phyloP scores from a whole-genome alignment of 495 filamentous ascomycete species.

The Sordaria brevicollis region DNA sequence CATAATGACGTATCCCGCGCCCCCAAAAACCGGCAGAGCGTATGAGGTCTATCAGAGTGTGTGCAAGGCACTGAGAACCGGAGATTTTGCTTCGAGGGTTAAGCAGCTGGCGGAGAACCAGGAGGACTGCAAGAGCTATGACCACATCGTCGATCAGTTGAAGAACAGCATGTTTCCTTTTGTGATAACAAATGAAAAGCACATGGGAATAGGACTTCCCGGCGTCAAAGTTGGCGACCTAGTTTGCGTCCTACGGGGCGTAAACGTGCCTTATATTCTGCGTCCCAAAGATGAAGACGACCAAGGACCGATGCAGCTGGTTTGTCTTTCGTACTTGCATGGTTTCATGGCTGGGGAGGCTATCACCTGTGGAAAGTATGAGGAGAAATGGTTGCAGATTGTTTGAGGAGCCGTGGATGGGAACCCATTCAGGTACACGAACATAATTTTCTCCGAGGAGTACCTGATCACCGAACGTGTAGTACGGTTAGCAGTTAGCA shows the following conservation, averaged over 20 bases:
- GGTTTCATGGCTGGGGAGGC: not conserved
- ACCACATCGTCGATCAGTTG: rapidly evolving
- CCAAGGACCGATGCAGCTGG: not conserved
- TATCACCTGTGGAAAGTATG: not conserved
- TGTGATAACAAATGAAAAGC: not conserved
- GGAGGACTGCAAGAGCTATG: rapidly evolving
- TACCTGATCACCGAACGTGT: not conserved
- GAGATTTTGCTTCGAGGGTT: too few species aligned
- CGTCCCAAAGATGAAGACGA: not conserved
- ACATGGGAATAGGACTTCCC: not conserved
- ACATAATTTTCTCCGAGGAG: not conserved
- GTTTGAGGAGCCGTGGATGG: not conserved
- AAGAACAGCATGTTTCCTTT: not conserved
- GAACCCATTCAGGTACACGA: not conserved
- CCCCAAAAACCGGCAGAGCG: not conserved
- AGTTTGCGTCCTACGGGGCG: not conserved
- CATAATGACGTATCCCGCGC: not conserved
- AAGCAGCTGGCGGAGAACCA: too few species aligned
- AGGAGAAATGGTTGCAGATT: not conserved
- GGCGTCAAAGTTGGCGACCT: not conserved
- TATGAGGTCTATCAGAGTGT: not conserved
- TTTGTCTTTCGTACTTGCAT: not conserved
- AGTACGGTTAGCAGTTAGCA: not conserved
- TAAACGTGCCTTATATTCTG: not conserved
- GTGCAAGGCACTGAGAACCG: not conserved